A percentile compares a stretch with the other conserved stretches of the same genome.
phyloP scores from a whole-genome alignment of 352 stramenopile genomes.

The Aphanomyces cochlioides region DNA sequence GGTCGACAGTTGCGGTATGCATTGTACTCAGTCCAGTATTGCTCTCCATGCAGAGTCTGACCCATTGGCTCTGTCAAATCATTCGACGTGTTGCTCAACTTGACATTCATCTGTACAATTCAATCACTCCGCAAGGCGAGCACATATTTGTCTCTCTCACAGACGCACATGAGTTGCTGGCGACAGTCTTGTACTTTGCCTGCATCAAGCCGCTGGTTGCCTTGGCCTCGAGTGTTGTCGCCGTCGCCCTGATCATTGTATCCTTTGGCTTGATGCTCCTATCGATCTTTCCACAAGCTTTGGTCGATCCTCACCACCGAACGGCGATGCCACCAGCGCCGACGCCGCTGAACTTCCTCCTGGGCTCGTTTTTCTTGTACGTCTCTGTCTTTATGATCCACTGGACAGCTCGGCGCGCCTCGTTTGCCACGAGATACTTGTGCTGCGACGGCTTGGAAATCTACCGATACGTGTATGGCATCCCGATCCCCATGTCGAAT shows the following conservation, averaged over 20 bases:
- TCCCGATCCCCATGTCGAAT: not conserved
- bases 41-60: not conserved
- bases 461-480: conserved; percentile 14
- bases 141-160: conserved; percentile 19
- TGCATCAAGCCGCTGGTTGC: conserved; percentile 3
- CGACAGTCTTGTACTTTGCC: conserved; percentile 8
- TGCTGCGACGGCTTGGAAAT: conserved; percentile 6
- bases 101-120: conserved; percentile 20
- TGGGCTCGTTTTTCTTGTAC: not conserved
- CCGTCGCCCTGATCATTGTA: not conserved
- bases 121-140: conserved; percentile 10
- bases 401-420: not conserved
- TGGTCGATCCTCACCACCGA: not conserved
- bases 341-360: not conserved
- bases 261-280: not conserved
- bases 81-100: not conserved
- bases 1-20: not conserved
- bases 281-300: not conserved
- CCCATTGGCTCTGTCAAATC: not conserved
- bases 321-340: not conserved
- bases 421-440: not conserved
- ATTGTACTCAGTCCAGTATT: not conserved
- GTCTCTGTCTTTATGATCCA: not conserved
- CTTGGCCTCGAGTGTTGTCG: not conserved
- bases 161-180: not conserved